Evolutionary conservation across 441 rosid genomes (phyloP).

Genomic region (Populus tomentosa): DNA sequence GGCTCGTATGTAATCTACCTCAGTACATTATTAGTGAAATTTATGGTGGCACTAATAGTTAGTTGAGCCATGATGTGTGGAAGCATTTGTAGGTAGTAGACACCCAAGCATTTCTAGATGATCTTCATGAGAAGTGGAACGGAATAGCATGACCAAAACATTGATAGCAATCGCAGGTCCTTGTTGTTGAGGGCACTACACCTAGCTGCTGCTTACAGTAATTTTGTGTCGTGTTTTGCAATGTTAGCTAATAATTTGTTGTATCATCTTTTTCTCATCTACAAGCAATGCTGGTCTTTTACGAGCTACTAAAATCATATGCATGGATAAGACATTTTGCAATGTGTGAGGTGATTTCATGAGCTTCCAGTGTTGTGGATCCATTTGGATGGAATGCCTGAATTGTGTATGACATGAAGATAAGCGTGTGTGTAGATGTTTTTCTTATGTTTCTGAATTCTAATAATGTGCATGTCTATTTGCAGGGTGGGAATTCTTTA

Average conservation of each 20-base stretch:
- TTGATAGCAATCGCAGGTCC: neutral
- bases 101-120: neutral
- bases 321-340: neutral
- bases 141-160: neutral
- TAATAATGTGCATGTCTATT: constrained; percentile 25
- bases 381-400: neutral
- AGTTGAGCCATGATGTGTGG: neutral
- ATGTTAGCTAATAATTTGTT: neutral
- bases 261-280: neutral
- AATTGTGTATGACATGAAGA: neutral
- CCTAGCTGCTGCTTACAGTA: neutral
- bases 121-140: neutral
- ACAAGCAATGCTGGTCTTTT: neutral
- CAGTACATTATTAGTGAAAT: neutral
- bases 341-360: neutral
- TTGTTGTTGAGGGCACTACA: neutral
- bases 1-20: neutral
- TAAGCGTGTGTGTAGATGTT: neutral
- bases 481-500: constrained; percentile 74
- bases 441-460: neutral
- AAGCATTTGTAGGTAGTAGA: neutral
- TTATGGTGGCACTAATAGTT: neutral
- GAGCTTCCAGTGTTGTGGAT: neutral
- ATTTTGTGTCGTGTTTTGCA: neutral
- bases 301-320: neutral